Evolutionary conservation across 2,329 filamentous ascomycete genomes (phyloP), one percentile per base, ranked within the genome.

Genomic region (Echinosphaeria canescens): DNA sequence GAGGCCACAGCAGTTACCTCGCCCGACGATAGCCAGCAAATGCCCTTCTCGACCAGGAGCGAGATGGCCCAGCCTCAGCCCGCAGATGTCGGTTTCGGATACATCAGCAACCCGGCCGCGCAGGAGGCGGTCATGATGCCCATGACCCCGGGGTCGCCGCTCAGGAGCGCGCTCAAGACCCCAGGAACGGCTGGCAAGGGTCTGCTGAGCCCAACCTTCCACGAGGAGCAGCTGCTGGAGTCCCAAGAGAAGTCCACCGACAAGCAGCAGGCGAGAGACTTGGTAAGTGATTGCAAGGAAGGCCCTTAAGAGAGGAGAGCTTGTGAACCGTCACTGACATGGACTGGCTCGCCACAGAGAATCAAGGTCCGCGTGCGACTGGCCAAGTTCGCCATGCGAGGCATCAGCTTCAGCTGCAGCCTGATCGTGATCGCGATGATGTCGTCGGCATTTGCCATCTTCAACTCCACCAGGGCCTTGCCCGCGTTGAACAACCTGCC

Each of bases 401-500:
- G 81, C 30, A 78, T 95, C 53, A 93, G 85, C 61, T 95, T 98
- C 50, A 82, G 80, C 49, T 98, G 88, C 59, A 85, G 79, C 48
- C 62, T 95, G 32, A 93, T 98, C 45, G 80, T 98, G 36, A 64
- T 98, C 30, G 62, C 82, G 33, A 85, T 98, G 67, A 57, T 98
- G 28, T 72, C 76, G 10, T 67, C 80, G n/a, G 81, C 80, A 4
- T 79, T 98, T 42, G 56, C 71, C 37, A 84, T 98, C 48, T 98
- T 98, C 67, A 81, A 88, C 48, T 66, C 82, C 26, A 93, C 88
- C 31, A 79, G 67, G 44, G 28, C 52, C 11, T 58, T 98, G 2
- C 68, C 82, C 18, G 42, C 67, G 10, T 68, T 85, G 36, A 92
- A 80, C 55, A 69, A 65, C 33, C 67, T 92, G 35, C 80, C 82